Evolutionary conservation across 176 grass and related monocot species (phyloP).

Genomic region (Triticum turgidum): DNA sequence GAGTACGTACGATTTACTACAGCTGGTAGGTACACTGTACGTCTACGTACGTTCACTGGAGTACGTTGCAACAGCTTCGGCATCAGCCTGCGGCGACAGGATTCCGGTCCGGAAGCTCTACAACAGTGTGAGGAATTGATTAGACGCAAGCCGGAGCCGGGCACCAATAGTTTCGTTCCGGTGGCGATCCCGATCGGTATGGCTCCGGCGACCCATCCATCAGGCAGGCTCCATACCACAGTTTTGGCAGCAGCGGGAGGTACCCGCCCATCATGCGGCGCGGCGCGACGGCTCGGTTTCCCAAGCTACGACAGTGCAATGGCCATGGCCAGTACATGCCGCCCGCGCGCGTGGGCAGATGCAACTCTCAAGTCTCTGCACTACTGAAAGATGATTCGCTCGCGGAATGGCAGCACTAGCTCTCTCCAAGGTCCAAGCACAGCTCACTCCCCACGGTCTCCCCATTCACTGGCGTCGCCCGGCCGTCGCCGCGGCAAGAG

Average conservation of each 20-base stretch:
- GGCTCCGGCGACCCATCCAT: not conserved
- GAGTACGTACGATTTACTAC: not conserved
- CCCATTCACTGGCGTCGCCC: too few relatives aligned
- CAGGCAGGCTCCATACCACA: not conserved
- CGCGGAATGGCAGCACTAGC: too few relatives aligned
- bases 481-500: too few relatives aligned
- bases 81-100: not conserved
- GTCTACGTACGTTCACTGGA: not conserved
- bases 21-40: not conserved
- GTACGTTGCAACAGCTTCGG: not conserved
- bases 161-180: not conserved
- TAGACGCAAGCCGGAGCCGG: not conserved
- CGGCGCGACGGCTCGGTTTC: not conserved
- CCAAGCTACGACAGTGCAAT: too few relatives aligned
- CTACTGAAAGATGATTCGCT: too few relatives aligned
- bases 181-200: not conserved
- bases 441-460: too few relatives aligned
- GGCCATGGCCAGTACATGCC: not conserved
- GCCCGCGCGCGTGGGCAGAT: not conserved
- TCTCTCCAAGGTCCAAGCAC: too few relatives aligned
- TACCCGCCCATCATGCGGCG: not conserved
- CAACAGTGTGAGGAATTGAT: not conserved
- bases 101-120: not conserved
- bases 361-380: too few relatives aligned
- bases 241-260: not conserved